These are phyloP conservation scores for Zygoascus sp. DNA, from an alignment of 1,139 yeast genomes.

Conservation along the genomic window DNA sequence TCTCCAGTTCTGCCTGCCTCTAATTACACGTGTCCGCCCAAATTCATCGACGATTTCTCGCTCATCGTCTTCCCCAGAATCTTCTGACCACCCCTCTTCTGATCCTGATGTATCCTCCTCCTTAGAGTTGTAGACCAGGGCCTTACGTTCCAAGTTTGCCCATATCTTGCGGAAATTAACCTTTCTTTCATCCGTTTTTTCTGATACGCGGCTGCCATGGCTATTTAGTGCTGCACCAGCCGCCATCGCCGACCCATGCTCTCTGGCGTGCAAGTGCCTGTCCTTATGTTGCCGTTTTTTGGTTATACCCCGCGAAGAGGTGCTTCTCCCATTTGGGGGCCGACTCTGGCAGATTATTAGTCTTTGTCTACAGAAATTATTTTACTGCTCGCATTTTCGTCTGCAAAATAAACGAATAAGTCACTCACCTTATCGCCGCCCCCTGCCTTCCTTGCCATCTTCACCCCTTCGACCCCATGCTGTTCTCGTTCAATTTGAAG, in stretches of 20 bases:
- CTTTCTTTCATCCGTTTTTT: background rate
- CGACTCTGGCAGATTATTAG: no score
- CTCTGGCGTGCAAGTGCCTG: no score
- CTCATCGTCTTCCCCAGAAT: constrained; percentile 17
- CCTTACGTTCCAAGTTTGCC: background rate
- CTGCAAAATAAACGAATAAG: no score
- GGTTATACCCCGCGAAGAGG: constrained; percentile 13
- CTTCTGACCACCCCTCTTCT: background rate
- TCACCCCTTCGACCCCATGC: constrained; percentile 2
- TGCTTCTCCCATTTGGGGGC: no score
- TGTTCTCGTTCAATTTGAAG: constrained; percentile 17
- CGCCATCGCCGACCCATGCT: no score
- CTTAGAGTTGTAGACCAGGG: background rate
- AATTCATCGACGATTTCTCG: constrained; percentile 34
- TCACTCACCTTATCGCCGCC: no score
- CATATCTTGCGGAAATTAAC: background rate
- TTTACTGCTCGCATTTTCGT: no score
- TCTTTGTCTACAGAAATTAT: no score
- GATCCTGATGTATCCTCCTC: background rate
- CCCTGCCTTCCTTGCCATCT: background rate
- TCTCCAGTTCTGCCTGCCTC: constrained; percentile 19
- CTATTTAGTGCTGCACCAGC: background rate
- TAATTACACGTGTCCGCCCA: constrained; percentile 32
- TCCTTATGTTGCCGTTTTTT: no score
- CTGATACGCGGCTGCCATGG: background rate